phyloP scores from a whole-genome alignment of 768 basidiomycete genomes.

The Kwoniella europaea region DNA sequence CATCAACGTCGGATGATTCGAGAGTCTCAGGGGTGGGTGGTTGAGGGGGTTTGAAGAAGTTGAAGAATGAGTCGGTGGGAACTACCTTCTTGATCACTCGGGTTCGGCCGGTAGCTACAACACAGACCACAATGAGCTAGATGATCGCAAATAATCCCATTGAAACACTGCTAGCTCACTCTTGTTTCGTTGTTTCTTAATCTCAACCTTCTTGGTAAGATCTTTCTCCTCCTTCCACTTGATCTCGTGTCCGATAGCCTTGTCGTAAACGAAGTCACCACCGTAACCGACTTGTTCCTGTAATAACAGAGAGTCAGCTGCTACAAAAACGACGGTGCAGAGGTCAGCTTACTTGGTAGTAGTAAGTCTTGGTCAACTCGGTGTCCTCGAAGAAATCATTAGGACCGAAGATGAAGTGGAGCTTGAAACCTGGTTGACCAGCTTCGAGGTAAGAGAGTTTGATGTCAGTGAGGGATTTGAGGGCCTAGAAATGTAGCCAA shows the following conservation, averaged over 20 bases:
- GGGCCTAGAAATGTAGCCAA: slow-evolving; percentile 62
- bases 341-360: slow-evolving; percentile 65
- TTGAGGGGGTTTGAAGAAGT: slow-evolving; percentile 87
- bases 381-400: slow-evolving; percentile 90
- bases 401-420: slow-evolving; percentile 76
- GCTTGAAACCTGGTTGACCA: slow-evolving; percentile 76
- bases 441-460: slow-evolving; percentile 74
- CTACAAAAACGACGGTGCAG: slow-evolving; percentile 54
- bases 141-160: not conserved
- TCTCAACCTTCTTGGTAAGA: slow-evolving; percentile 94
- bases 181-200: slow-evolving; percentile 99
- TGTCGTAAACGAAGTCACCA: slow-evolving; percentile 96
- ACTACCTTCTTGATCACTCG: slow-evolving; percentile 72
- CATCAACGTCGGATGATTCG: slow-evolving; percentile 73
- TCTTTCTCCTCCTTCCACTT: slow-evolving; percentile 99
- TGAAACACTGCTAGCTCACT: slow-evolving; percentile 63
- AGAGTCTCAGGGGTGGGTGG: slow-evolving; percentile 72
- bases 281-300: slow-evolving; percentile 86
- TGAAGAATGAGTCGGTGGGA: slow-evolving; percentile 96
- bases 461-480: slow-evolving; percentile 81
- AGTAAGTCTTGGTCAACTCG: slow-evolving; percentile 87
- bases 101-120: slow-evolving; percentile 62
- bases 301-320: not conserved
- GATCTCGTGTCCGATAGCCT: slow-evolving; percentile 86
- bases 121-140: not conserved